Base-by-base conservation (phyloP, 257 asterid genomes). In the Penstemon eatonii region DNA sequence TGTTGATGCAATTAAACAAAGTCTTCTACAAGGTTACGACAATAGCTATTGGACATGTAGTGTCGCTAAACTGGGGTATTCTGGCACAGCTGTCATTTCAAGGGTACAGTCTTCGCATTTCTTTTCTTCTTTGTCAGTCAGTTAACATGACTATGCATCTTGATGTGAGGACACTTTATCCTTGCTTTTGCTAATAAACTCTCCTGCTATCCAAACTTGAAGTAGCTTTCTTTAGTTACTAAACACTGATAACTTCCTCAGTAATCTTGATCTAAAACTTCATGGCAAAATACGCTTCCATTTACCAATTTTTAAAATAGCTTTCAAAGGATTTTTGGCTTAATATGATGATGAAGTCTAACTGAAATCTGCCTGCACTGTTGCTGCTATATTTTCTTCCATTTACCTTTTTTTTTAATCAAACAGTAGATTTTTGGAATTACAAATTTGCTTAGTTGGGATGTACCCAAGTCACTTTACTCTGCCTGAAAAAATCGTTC, bases 21-120 rank as follows among this genome's bases (percentile, higher is more conserved):
- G 79, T 56, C 93, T 93, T 47, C 74, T 89, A 56, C 89, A 89
- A 75, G 96, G 88, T 70, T 93, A 87, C 68, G 83, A 87, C 67
- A 78, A 87, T 77, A 90, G 91, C 82, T 90, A 84, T 78, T 93
- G 99, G 97, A 87, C 91, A 2, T 93, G 99, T 63, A 93, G 99
- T 68, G 85, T 83, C 66, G 76, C 96, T 8, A 93, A 93, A 71
- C 90, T 85, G 75, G 99, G 99, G 50, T 93, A 93, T 80, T 87
- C 99, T 44, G 97, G 97, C 65, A 82, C 99, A 51, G 96, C 99
- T 70, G 81, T 93, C 73, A 87, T 93, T 78, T 93, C 99, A 60
- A 86, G 96, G 82, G 99, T 91, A 82, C 68, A 63, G 49, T 59
- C 42, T 56, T 68, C 65, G 73, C 25, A 55, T 56, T 25, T 61